Percentiles rank a stretch among this genome's conserved stretches.
phyloP scores from a whole-genome alignment of 2,329 filamentous ascomycete genomes.

The Albifimbria verrucaria region DNA sequence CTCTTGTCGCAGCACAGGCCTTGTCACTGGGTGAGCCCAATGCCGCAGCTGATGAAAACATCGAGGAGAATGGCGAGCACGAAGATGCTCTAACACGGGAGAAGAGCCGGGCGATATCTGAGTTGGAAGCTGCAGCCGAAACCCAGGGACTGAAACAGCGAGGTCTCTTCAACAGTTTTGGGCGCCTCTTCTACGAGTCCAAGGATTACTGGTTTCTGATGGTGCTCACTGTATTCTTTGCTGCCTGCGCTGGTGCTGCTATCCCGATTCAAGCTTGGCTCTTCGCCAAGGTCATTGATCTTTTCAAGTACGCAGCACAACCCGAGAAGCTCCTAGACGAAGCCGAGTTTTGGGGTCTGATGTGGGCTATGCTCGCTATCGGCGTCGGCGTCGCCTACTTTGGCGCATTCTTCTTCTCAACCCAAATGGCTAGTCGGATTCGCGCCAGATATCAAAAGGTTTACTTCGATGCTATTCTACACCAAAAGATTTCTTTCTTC shows the following conservation, averaged over 20 bases:
- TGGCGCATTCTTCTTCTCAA: slow-evolving; percentile 32
- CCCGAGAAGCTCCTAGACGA: slow-evolving; percentile 31
- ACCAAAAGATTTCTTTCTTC: slow-evolving; percentile 58
- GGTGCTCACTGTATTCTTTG: slow-evolving; percentile 43
- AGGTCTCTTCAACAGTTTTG: slow-evolving; percentile 51
- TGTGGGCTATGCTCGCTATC: slow-evolving; percentile 60
- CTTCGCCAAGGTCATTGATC: slow-evolving; percentile 49
- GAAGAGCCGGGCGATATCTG: slow-evolving; percentile 42
- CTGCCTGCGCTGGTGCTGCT: slow-evolving; percentile 39
- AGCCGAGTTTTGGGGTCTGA: slow-evolving; percentile 61
- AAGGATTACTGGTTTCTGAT: slow-evolving; percentile 48
- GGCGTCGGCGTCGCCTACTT: slow-evolving; percentile 53
- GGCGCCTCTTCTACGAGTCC: slow-evolving; percentile 55
- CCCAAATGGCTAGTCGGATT: slow-evolving; percentile 43
- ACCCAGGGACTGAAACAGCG: slow-evolving; percentile 29
- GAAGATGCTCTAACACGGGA: slow-evolving; percentile 36
- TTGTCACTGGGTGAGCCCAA: slow-evolving; percentile 49
- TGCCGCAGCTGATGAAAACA: slow-evolving; percentile 30
- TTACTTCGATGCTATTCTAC: slow-evolving; percentile 59
- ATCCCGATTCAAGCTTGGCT: slow-evolving; percentile 52
- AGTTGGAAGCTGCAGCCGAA: slow-evolving; percentile 20
- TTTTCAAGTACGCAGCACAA: slow-evolving; percentile 39
- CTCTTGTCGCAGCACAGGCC: slow-evolving; percentile 62
- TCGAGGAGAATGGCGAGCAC: slow-evolving; percentile 37
- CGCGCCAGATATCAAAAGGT: slow-evolving; percentile 55